Evolutionary conservation across 2,329 filamentous ascomycete genomes (phyloP), one percentile per base, ranked within the genome.

Genomic region (Aureobasidium sp.): DNA sequence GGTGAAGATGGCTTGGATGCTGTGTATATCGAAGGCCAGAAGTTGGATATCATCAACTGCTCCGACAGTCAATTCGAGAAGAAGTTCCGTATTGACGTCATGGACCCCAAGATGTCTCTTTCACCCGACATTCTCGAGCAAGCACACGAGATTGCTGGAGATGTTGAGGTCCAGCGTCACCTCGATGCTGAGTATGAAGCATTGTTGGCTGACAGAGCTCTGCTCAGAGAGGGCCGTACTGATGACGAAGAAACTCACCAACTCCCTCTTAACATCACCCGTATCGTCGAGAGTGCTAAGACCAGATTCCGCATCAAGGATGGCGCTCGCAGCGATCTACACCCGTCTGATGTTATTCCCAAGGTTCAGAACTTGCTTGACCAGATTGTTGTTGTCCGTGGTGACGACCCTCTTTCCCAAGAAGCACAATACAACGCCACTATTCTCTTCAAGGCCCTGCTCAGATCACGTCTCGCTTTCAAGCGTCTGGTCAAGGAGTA

Each of bases 1-100:
- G 94, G 94, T 71, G 94, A 99, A 74, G 95, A 99, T 75, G 95
- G 94, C 70, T 83, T 97, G 8, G 95, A 99, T 74, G 95, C 90
- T 71, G 89, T 89, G 66, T 85, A 88, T 73, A 97, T 99, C 62
- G 94, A 99, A 78, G 90, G 91, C 69, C 95, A 99, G 75, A 85
- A 85, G 60, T 85, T 99, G 66, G 91, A 96, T 69, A 87, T 90
- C 71, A 89, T 97, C 73, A 88, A 86, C 66, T 86, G 90, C 74
- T 91, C 90, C 2, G 82, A 91, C 68, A 79, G 81, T 48, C 84
- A 87, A 48, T 96, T 99, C 69, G 86, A 90, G 68, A 82, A 87
- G 65, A 87, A 88, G 58, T 99, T 89, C 79, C 87, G 87, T 58
- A 81, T 99, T 61, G 92, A 99, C 75, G 84, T 96, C 47, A 93